A percentile compares a stretch with the other conserved stretches of the same genome.
phyloP scores from a whole-genome alignment of 768 basidiomycete genomes.

The Myochromella boudieri region DNA sequence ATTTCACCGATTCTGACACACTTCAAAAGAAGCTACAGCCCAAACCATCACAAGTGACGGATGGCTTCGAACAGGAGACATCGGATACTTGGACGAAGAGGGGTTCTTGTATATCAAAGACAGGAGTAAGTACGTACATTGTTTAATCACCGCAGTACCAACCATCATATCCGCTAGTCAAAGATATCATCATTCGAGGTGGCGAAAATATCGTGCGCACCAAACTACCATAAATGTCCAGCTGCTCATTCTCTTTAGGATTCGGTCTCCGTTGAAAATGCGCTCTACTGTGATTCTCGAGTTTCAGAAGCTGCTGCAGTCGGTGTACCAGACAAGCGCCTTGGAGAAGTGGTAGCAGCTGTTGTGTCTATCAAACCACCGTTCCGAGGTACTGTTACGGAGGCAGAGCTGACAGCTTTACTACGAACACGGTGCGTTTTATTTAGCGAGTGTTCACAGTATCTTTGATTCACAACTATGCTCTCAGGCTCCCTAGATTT shows the following conservation, averaged over 20 bases:
- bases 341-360: conserved; percentile 61
- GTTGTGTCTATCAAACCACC: conserved; percentile 51
- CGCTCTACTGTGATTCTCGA: conserved; percentile 53
- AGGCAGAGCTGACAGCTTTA: conserved; percentile 43
- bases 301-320: conserved; percentile 58
- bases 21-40: conserved; percentile 38
- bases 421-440: conserved; percentile 40
- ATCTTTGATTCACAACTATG: background rate
- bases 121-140: conserved; percentile 32
- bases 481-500: conserved; percentile 44
- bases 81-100: conserved; percentile 51
- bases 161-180: conserved; percentile 33
- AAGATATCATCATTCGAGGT: conserved; percentile 64
- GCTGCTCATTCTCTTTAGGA: conserved; percentile 35
- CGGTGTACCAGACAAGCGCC: conserved; percentile 55
- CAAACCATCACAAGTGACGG: conserved; percentile 51
- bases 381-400: conserved; percentile 46
- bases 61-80: conserved; percentile 58
- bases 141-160: background rate
- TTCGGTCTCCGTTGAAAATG: conserved; percentile 61
- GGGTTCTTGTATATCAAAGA: conserved; percentile 64
- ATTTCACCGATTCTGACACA: background rate
- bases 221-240: background rate
- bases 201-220: conserved; percentile 61
- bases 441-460: background rate